These are phyloP conservation scores for Aspergillus indologenus DNA, from an alignment of 495 filamentous ascomycete species.

Conservation along the genomic window DNA sequence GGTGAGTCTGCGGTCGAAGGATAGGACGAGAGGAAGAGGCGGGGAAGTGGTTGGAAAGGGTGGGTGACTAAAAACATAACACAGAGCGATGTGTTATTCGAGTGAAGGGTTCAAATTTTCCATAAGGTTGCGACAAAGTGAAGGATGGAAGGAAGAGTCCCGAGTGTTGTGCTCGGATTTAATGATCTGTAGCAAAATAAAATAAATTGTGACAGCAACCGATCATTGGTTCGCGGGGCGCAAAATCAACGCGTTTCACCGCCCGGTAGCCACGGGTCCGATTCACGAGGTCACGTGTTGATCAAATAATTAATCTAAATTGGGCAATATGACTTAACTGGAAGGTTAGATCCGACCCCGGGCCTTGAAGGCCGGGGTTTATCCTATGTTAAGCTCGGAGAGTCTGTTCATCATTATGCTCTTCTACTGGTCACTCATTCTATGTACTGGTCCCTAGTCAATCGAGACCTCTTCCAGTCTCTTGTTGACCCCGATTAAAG, in stretches of 20 bases:
- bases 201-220: neutral
- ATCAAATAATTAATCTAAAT: neutral
- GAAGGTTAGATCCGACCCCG: too few species aligned
- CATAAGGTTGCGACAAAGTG: neutral
- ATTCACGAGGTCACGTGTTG: neutral
- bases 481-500: neutral
- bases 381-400: too few species aligned
- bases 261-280: neutral
- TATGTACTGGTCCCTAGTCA: too few species aligned
- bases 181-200: neutral
- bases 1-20: neutral
- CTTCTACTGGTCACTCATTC: too few species aligned
- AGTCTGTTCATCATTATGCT: too few species aligned
- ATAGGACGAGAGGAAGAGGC: neutral
- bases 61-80: neutral
- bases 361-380: too few species aligned
- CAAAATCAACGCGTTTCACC: constrained; percentile 12
- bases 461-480: too few species aligned
- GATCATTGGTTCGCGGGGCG: neutral
- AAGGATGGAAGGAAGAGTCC: neutral
- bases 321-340: too few species aligned
- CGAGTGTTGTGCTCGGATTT: neutral
- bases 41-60: neutral
- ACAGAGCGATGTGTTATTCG: neutral
- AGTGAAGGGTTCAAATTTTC: neutral